phyloP scores from a whole-genome alignment of 352 stramenopile genomes.

The Phytophthora citricola region DNA sequence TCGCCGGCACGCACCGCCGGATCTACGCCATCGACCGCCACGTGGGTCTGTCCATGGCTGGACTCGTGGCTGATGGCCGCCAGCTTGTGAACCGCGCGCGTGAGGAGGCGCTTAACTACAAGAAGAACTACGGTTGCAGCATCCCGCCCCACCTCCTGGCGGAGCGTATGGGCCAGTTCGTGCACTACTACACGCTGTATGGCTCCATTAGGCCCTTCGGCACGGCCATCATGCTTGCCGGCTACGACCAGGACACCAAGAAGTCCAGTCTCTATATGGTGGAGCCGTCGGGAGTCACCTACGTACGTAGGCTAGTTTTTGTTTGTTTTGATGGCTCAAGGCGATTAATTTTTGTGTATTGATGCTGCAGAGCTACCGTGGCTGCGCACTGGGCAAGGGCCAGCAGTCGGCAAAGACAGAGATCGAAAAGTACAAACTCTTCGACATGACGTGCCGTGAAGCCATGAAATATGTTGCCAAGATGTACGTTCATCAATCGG shows the following conservation, averaged over 20 bases:
- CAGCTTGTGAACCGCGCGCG: constrained; percentile 96
- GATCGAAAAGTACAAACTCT: constrained; percentile 98
- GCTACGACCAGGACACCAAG: constrained; percentile 95
- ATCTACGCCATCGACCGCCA: constrained; percentile 93
- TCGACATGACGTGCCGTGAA: constrained; percentile 94
- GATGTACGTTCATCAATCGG: constrained; percentile 81
- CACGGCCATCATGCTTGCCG: constrained; percentile 94
- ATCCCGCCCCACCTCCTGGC: constrained; percentile 95
- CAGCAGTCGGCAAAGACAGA: constrained; percentile 98
- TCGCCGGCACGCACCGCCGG: constrained; percentile 87
- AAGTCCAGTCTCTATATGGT: constrained; percentile 92
- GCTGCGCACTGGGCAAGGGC: constrained; percentile 97
- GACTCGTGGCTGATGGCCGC: constrained; percentile 95
- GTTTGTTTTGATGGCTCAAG: background rate
- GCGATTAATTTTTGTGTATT: background rate
- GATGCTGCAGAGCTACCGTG: constrained; percentile 94
- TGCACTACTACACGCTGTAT: constrained; percentile 99
- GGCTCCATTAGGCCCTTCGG: constrained; percentile 97
- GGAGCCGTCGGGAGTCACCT: constrained; percentile 92
- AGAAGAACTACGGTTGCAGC: constrained; percentile 96
- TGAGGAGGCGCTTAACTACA: constrained; percentile 95
- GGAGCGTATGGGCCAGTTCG: constrained; percentile 95
- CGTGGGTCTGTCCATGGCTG: constrained; percentile 94
- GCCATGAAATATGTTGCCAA: constrained; percentile 98
- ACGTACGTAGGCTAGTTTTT: constrained; percentile 50